Conservation (phyloP, 2,329 filamentous ascomycete genomes). For the Ascochyta pisi region DNA sequence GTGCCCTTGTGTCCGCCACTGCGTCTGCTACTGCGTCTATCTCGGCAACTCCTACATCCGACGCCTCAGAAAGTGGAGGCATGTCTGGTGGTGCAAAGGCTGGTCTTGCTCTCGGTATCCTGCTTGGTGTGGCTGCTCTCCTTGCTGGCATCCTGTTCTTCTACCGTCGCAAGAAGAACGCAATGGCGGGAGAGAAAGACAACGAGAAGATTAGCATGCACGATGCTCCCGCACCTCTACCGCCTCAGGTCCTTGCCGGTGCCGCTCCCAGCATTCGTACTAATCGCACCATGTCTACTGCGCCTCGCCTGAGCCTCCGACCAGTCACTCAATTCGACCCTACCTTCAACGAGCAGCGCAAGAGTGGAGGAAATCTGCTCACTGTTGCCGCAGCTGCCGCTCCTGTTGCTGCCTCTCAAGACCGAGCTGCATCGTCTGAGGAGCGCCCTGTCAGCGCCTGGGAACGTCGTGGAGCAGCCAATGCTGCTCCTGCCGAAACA, state of each 20-base stretch:
- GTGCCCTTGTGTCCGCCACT: slow-evolving; percentile 29
- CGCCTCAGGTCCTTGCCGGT: slow-evolving; percentile 28
- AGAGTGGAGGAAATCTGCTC: slow-evolving; percentile 48
- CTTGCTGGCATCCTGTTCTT: slow-evolving; percentile 74
- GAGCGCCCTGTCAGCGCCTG: slow-evolving; percentile 43
- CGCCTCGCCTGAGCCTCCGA: slow-evolving; percentile 84
- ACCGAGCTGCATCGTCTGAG: slow-evolving; percentile 21
- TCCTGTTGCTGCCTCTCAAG: slow-evolving; percentile 25
- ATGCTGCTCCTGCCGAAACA: slow-evolving; percentile 51
- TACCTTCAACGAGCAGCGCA: slow-evolving; percentile 60
- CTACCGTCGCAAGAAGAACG: slow-evolving; percentile 75
- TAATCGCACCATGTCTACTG: slow-evolving; percentile 59
- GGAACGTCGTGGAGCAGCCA: slow-evolving; percentile 49
- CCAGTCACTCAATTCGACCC: slow-evolving; percentile 85
- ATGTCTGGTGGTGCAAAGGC: slow-evolving; percentile 68
- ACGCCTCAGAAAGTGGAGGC: slow-evolving; percentile 37
- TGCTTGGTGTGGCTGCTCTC: slow-evolving; percentile 71
- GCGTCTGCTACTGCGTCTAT: slow-evolving; percentile 34
- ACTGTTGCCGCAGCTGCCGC: slow-evolving; percentile 41
- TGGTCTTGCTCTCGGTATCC: slow-evolving; percentile 82
- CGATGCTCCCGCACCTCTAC: slow-evolving; percentile 37
- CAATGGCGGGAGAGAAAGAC: slow-evolving; percentile 52
- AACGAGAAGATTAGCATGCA: slow-evolving; percentile 52
- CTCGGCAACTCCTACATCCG: slow-evolving; percentile 34
- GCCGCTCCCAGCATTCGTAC: slow-evolving; percentile 49